A percentile compares a stretch with the other conserved stretches of the same genome.
Evolutionary conservation across 306 rosid species (phyloP).

Genomic region (Herpetospermum pedunculosum): DNA sequence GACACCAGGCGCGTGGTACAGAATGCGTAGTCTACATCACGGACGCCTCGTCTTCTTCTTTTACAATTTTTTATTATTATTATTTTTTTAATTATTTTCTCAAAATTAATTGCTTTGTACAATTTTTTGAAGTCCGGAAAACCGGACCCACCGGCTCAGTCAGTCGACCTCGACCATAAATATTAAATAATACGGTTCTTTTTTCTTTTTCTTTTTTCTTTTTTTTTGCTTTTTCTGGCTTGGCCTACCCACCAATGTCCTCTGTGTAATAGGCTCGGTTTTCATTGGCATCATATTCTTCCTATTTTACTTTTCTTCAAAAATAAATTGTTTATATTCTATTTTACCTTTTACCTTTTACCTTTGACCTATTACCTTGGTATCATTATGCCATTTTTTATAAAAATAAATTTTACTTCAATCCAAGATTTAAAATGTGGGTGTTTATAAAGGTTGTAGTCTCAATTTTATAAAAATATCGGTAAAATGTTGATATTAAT

Average conservation of each 20-base stretch:
- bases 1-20: constrained; percentile 73
- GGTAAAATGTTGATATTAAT: too few relatives aligned
- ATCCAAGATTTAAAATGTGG: too few relatives aligned
- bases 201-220: not conserved
- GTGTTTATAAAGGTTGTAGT: too few relatives aligned
- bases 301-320: not conserved
- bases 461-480: too few relatives aligned
- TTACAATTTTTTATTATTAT: not conserved
- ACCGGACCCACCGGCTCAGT: constrained; percentile 34
- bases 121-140: constrained; percentile 45
- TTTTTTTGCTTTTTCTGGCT: not conserved
- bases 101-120: constrained; percentile 36
- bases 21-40: constrained; percentile 44
- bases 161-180: constrained; percentile 30
- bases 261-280: not conserved
- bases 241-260: not conserved
- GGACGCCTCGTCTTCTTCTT: constrained; percentile 38
- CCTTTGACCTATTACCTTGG: not conserved
- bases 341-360: not conserved
- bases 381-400: too few relatives aligned
- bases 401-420: too few relatives aligned
- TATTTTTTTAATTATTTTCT: not conserved
- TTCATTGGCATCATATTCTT: not conserved
- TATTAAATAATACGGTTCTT: constrained; percentile 5
- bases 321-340: not conserved